These are phyloP conservation scores for Syzygium jambos DNA, from an alignment of 345 rosid genomes.

Conservation along the genomic window DNA sequence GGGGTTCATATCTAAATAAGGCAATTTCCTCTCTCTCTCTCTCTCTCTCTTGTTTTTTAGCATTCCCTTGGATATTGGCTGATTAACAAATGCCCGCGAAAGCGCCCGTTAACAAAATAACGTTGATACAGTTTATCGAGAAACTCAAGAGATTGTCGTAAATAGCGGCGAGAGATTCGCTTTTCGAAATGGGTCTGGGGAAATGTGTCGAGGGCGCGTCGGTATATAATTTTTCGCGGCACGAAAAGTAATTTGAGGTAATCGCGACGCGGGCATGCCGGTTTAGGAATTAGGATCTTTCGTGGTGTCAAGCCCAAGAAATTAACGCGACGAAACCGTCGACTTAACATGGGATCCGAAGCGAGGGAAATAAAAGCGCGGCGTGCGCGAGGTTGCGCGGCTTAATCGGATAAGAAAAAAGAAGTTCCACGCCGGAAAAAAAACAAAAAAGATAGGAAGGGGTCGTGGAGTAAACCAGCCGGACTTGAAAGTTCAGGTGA, in stretches of 20 bases:
- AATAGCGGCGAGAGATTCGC: background rate
- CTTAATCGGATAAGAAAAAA: background rate
- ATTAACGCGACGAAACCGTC: background rate
- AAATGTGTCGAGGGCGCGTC: rapidly evolving
- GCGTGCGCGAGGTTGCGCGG: background rate
- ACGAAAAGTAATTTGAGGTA: background rate
- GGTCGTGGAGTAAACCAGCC: background rate
- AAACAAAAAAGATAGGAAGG: background rate
- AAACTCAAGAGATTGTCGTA: background rate
- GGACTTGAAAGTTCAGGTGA: background rate
- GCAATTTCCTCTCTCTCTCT: too few species aligned
- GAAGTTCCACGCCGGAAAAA: background rate
- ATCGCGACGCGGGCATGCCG: rapidly evolving
- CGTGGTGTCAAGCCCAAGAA: background rate
- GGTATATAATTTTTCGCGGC: background rate
- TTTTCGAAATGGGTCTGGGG: background rate
- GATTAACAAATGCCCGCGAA: background rate
- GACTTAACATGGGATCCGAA: background rate
- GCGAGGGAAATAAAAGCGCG: background rate
- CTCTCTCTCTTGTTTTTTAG: rapidly evolving
- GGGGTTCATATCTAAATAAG: background rate
- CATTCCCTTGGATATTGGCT: background rate
- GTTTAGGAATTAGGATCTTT: background rate
- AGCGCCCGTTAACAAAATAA: too few species aligned
- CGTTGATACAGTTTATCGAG: background rate